Conservation (phyloP, 306 rosid genomes). For the Dicorynia guianensis region DNA sequence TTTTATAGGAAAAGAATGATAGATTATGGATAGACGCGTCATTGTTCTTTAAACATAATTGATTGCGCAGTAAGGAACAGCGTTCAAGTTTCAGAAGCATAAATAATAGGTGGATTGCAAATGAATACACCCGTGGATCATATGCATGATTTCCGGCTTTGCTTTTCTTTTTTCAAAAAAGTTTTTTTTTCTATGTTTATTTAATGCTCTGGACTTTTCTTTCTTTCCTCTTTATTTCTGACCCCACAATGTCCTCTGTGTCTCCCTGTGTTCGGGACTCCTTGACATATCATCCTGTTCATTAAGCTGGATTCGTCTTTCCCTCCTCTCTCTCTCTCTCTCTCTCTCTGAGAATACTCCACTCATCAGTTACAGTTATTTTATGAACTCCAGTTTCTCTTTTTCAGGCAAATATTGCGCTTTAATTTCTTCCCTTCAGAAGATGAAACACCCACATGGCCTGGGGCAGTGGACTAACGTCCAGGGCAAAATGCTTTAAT, state of each 20-base stretch:
- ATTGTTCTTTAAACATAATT: background rate
- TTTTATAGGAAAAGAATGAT: too few species aligned
- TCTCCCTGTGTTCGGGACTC: background rate
- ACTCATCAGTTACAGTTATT: too few species aligned
- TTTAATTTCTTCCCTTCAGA: too few species aligned
- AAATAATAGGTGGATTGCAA: background rate
- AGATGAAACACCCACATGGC: too few species aligned
- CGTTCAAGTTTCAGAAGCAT: background rate
- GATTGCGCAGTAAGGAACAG: background rate
- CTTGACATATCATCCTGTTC: background rate
- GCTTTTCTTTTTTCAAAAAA: background rate
- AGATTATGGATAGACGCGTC: background rate
- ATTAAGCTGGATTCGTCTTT: background rate
- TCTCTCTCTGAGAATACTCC: too few species aligned
- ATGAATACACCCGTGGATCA: conserved; percentile 6
- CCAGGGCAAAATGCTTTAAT: background rate
- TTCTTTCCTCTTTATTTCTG: background rate
- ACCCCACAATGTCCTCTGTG: background rate
- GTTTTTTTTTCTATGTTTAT: background rate
- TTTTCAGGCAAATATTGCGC: too few species aligned
- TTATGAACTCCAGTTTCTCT: too few species aligned
- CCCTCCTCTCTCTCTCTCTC: background rate
- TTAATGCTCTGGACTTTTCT: background rate
- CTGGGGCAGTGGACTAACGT: background rate
- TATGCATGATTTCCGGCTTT: conserved; percentile 18